Conservation (phyloP, 768 basidiomycete genomes). For the Gloeopeniophorella convolvens region DNA sequence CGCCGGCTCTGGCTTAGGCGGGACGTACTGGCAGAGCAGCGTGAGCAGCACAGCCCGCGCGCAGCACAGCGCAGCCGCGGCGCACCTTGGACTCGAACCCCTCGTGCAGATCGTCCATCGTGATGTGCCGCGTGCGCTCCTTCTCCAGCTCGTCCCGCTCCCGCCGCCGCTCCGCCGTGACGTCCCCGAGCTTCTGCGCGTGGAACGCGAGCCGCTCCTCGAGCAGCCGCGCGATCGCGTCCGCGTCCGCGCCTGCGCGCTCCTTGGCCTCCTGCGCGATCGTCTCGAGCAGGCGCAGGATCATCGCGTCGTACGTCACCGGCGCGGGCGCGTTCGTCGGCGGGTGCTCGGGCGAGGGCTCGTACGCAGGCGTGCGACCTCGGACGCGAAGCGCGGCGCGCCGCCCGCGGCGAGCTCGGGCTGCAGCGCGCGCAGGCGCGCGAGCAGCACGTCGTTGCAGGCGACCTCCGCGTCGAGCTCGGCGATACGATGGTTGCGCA, state of each 20-base stretch:
- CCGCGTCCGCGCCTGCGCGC: slow-evolving; percentile 52
- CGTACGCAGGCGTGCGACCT: slow-evolving; percentile 68
- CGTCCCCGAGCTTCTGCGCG: slow-evolving; percentile 56
- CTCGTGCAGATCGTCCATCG: slow-evolving; percentile 87
- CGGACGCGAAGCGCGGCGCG: slow-evolving; percentile 55
- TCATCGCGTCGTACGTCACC: slow-evolving; percentile 88
- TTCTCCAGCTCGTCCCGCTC: slow-evolving; percentile 57
- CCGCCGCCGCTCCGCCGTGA: slow-evolving; percentile 52
- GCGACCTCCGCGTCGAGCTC: slow-evolving; percentile 71
- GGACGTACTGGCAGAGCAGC: slow-evolving; percentile 60
- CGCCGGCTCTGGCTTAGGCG: slow-evolving; percentile 67
- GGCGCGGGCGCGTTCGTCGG: slow-evolving; percentile 68
- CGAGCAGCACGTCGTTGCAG: slow-evolving; percentile 75
- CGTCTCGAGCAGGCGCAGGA: slow-evolving; percentile 66
- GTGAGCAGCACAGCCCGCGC: background rate
- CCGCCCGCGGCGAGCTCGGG: slow-evolving; percentile 41
- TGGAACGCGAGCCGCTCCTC: slow-evolving; percentile 60
- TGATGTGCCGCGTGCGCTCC: slow-evolving; percentile 90
- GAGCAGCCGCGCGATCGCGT: slow-evolving; percentile 50
- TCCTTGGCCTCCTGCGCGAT: slow-evolving; percentile 63
- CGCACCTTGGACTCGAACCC: slow-evolving; percentile 75
- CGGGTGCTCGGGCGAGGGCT: slow-evolving; percentile 73
- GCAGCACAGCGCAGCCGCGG: background rate
- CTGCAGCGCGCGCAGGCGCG: slow-evolving; percentile 58
- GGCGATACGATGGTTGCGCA: slow-evolving; percentile 67